Evolutionary conservation across 768 basidiomycete genomes (phyloP).

Genomic region (Trametes cubensis): DNA sequence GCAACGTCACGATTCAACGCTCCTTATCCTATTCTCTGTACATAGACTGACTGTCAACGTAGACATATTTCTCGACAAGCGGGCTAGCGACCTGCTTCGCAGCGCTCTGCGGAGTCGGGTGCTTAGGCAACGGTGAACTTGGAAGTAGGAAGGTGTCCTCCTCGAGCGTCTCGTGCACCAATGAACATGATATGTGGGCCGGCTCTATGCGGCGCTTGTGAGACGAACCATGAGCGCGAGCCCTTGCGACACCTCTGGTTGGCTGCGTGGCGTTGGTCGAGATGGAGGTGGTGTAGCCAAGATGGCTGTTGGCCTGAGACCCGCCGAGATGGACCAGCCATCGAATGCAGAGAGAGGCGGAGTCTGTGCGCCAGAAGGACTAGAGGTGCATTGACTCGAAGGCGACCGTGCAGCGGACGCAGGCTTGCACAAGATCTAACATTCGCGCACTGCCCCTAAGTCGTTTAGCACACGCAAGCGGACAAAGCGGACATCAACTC

Average conservation of each 20-base stretch:
- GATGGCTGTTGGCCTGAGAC: slow-evolving; percentile 78
- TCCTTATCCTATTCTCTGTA: slow-evolving; percentile 67
- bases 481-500: slow-evolving; percentile 31
- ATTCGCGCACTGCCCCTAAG: slow-evolving; percentile 36
- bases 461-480: slow-evolving; percentile 21
- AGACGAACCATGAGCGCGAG: slow-evolving; percentile 61
- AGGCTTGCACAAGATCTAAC: slow-evolving; percentile 67
- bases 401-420: slow-evolving; percentile 52
- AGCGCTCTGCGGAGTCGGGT: slow-evolving; percentile 13
- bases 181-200: slow-evolving; percentile 61
- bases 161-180: slow-evolving; percentile 79
- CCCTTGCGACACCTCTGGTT: slow-evolving; percentile 40
- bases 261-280: slow-evolving; percentile 61
- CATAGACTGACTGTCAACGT: slow-evolving; percentile 48
- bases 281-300: slow-evolving; percentile 58
- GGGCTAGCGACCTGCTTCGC: slow-evolving; percentile 14
- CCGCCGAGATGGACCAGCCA: slow-evolving; percentile 66
- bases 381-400: slow-evolving; percentile 66
- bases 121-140: slow-evolving; percentile 32
- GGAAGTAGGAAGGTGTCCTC: slow-evolving; percentile 56
- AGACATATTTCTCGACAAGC: slow-evolving; percentile 40
- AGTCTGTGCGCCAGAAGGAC: slow-evolving; percentile 67
- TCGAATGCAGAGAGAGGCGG: slow-evolving; percentile 73
- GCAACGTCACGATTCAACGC: slow-evolving; percentile 58
- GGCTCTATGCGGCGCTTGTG: slow-evolving; percentile 73